Evolutionary conservation across 2,329 filamentous ascomycete genomes (phyloP), one percentile per base, ranked within the genome.

Genomic region (Pseudopyricularia cyperi): DNA sequence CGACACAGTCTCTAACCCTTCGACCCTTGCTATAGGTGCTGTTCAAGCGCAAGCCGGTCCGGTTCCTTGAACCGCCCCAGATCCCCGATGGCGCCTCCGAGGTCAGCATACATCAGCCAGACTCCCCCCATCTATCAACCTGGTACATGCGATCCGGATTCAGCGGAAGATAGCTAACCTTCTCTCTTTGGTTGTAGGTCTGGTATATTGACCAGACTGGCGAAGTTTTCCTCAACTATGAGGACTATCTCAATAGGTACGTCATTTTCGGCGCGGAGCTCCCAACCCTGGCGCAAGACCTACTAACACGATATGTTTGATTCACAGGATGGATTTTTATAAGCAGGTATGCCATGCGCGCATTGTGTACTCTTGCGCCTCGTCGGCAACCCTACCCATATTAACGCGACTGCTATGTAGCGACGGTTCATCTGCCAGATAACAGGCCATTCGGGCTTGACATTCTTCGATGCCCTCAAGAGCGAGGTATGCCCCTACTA

Each of bases 391-490:
- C 37, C 12, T 15, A 17, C 32, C 35, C 17, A 44, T 26, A 22
- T 19, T 49, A 22, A 49, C 35, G 15, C 14, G 33, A 15, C 26
- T 19, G 17, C n/a, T 3, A 30, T 48, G 44, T 60, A 91, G 83
- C 87, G 83, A 63, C 82, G 85, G 52, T 98, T 97, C 67, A 95
- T 94, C 55, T 95, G 94, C 68, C 87, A 95, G 65, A 94, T 97
- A 58, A 95, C 89, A 12, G 93, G 93, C 52, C 91, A 95, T 66
- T 94, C 89, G 30, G 85, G 85, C 51, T 74, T 96, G 58, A 91
- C 82, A 3, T 98, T 94, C 67, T 96, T 96, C 62, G 89, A 95
- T 59, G 93, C 93, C 26, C 77, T 91, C 30, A 82, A 87, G 67
- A 95, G 89, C 70, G 89, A 96, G 80, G 89, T 94, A 76, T 57